Evolutionary conservation across 2,329 filamentous ascomycete species (phyloP), one percentile per base, ranked within the genome.

Genomic region (Exophiala viscosa): DNA sequence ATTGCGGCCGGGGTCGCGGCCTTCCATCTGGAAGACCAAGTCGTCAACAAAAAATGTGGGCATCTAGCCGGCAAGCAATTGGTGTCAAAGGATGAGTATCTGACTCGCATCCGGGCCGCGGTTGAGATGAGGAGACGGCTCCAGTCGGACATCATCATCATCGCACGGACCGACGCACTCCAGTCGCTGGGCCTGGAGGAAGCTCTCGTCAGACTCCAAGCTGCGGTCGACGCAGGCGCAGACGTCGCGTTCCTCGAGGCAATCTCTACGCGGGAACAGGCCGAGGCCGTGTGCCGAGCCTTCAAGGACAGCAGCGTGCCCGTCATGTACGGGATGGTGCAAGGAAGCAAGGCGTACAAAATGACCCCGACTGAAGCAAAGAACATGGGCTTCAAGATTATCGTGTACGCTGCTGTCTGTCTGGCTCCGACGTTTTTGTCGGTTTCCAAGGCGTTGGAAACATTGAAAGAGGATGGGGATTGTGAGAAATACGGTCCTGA

Each of bases 11-110:
- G 79, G 14, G 75, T 82, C 2, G 79, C 80, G 1, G 79, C 70
- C 8, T 70, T 82, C 38, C 80, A 82, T 61, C 74, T 82, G 58
- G 79, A 83, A 64, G 80, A 82, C 64, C 68, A 74, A 42, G 54
- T 59, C 13, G 42, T 51, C 48, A 70, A 65, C 10, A 73, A 73
- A 52, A 67, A 67, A n/a, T 73, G 71, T 48, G 70, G 70, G 0
- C 70, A 73, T 47, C 64, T 73, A 0, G 65, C 57, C 2, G 69
- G 69, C 18, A 73, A 73, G 57, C 60, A 69, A 38, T 63, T 73
- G 5, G 70, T 73, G 13, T 66, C 66, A 40, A 56, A 43, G 1
- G 60, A 64, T 1, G 67, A 65, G 1, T 73, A 66, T 47, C 59
- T 64, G 20, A 65, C 64, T 3, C 66, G 70, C 2, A 70, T 73